Base-by-base conservation (phyloP, 768 basidiomycete species). In the Tubosaeta brunneosetosa region DNA sequence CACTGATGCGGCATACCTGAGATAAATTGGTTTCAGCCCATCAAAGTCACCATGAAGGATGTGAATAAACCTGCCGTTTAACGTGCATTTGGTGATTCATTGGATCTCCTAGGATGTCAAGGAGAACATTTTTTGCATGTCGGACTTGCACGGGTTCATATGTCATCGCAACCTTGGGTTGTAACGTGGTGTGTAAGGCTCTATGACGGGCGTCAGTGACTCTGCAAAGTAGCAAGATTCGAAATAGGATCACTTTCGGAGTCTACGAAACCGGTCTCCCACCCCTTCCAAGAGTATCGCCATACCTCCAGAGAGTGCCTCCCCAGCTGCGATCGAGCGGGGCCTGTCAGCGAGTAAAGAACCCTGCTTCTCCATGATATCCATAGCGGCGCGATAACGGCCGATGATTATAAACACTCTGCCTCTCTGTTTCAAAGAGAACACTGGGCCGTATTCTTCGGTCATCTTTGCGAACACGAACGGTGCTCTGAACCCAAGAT, bases 361-460 rank as follows among this genome's bases (percentile, higher is more conserved):
- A 0, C 73, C 72, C 37, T 73, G 66, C 49, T 73, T 76, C 51
- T 71, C 68, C 67, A 75, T 66, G 44, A 76, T 71, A 11, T 75
- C 74, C 25, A 66, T 52, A 1, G 71, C 74, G 5, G 71, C 72
- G 61, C 38, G 53, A 40, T 67, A 50, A 45, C 66, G 61, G 1
- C 64, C 66, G 9, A 67, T 61, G 12, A 67, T 19, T 1, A 67
- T 50, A 11, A 56, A 61, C 3, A 52, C 10, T 2, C 41, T 40
- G 11, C 36, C 5, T 1, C 84, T 82, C 56, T 79, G 77, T 6
- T 75, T 72, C 1, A 85, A 62, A 0, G 78, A 74, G 55, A 83
- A 82, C 0, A 85, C 73, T 0, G 84, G 82, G 0, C 84, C 84
- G 57, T 84, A 84, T 53, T 74, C 59, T 58, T 83, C 72, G 3